A percentile compares a stretch with the other conserved stretches of the same genome.
phyloP scores from a whole-genome alignment of 139 green algal genomes.

The Picochlorum sp. region DNA sequence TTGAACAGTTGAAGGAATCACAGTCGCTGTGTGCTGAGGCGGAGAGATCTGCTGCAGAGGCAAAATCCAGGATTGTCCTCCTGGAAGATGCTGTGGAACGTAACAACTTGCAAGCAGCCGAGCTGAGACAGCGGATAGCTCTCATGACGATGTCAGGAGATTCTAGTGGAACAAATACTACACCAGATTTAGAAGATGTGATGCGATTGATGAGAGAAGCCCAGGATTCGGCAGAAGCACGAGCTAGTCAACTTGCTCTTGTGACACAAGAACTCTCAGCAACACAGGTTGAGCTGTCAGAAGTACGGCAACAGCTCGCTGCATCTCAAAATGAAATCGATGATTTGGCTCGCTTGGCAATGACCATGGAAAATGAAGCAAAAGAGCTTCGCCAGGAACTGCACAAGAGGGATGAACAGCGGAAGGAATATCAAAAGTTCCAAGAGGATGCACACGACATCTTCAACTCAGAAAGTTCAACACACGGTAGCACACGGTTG shows the following conservation, averaged over 20 bases:
- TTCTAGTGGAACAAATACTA: not conserved
- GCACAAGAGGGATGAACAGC: not conserved
- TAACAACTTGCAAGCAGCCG: constrained; percentile 12
- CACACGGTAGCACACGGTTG: not conserved
- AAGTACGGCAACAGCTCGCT: too few species aligned
- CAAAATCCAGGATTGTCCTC: constrained; percentile 11
- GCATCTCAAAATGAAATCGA: too few species aligned
- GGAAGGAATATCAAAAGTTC: not conserved
- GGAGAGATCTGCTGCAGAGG: constrained; percentile 2
- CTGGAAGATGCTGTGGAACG: constrained; percentile 24
- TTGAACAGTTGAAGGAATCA: not conserved
- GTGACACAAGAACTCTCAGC: too few species aligned
- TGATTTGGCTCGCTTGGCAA: too few species aligned
- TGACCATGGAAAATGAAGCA: too few species aligned
- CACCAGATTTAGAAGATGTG: too few species aligned
- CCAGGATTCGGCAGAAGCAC: too few species aligned
- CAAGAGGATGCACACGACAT: not conserved
- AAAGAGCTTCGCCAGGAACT: too few species aligned
- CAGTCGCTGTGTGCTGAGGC: not conserved
- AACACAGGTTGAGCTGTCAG: too few species aligned
- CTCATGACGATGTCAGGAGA: not conserved
- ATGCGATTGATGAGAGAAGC: too few species aligned
- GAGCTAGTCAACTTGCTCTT: too few species aligned
- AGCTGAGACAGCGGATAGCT: constrained; percentile 10
- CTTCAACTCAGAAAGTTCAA: not conserved